Evolutionary conservation across 495 filamentous ascomycete genomes (phyloP), one percentile per base, ranked within the genome.

Genomic region (Penicillium cataractarum): DNA sequence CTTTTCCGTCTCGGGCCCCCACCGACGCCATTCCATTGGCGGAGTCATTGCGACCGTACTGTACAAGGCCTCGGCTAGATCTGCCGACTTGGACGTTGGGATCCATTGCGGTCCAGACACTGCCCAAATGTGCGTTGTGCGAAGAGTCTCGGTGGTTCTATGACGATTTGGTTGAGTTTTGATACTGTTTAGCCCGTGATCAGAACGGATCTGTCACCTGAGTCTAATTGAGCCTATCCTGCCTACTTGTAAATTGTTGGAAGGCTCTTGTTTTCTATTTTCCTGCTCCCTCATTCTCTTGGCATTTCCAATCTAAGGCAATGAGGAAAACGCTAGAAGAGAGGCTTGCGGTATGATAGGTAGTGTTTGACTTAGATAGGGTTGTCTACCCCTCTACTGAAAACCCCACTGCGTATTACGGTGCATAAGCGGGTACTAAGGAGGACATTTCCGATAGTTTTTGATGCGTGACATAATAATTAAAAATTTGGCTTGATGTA

Each of bases 71-170:
- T 59, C 57, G 57, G 27, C 24, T 35, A 51, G 26, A 59, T 31
- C 57, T 51, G 29, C 57, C 27, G 32, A 27, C 4, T 13, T 26
- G 8, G 13, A 24, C 24, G 13, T 12, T 39, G 49, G 13, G 49
- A 22, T 44, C 58, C 27, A 46, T 60, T 32, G 58, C 4, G 58
- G 35, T 44, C 58, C 24, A 54, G 58, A 22, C 58, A 26, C 55
- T 24, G 37, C 55, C 37, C 33, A 26, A 44, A 9, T 27, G 17
- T 24, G 44, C 44, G 4, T 24, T 19, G 35, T 10, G 50, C 0
- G 39, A 39, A 26, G 24, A 57, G 39, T 31, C 22, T 19, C 37
- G 35, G 15, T 8, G 22, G 15, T 32, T 42, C 35, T 5, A 32
- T 27, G 33, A 10, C 6, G 2, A 0, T 44, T 19, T 24, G 26